Conservation (phyloP, 345 rosid species). For the Toxicodendron radicans region DNA sequence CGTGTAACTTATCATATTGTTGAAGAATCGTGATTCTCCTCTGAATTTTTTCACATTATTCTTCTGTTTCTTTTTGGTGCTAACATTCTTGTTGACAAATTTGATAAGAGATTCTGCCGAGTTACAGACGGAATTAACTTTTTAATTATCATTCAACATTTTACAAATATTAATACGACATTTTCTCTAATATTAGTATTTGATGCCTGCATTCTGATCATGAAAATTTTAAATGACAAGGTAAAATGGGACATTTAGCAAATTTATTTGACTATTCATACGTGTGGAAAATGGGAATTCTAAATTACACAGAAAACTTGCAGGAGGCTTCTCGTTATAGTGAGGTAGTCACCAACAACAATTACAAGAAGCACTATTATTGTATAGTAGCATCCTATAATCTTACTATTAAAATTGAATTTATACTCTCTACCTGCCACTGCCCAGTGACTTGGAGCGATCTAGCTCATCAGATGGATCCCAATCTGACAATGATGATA, state of each 20-base stretch:
- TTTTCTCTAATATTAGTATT: not conserved
- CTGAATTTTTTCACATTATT: not conserved
- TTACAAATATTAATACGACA: not conserved
- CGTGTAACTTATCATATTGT: not conserved
- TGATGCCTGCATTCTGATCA: not conserved
- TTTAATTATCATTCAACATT: too few relatives aligned
- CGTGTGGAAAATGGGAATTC: too few relatives aligned
- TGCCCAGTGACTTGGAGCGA: slow-evolving; percentile 41
- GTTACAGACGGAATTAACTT: too few relatives aligned
- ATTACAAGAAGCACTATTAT: not conserved
- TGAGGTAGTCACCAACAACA: not conserved
- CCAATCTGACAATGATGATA: slow-evolving; percentile 77
- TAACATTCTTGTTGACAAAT: not conserved
- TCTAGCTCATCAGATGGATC: slow-evolving; percentile 75
- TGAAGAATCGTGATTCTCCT: not conserved
- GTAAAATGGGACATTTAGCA: too few relatives aligned
- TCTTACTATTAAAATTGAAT: not conserved
- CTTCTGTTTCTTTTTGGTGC: not conserved
- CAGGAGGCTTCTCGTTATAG: not conserved
- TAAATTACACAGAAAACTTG: not conserved
- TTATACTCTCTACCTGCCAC: slow-evolving; percentile 28
- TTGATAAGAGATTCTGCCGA: too few relatives aligned
- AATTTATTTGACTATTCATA: too few relatives aligned
- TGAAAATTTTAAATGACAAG: not conserved
- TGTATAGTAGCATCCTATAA: not conserved